Conservation (phyloP, 2,329 filamentous ascomycete species). For the Aspergillus sp. region DNA sequence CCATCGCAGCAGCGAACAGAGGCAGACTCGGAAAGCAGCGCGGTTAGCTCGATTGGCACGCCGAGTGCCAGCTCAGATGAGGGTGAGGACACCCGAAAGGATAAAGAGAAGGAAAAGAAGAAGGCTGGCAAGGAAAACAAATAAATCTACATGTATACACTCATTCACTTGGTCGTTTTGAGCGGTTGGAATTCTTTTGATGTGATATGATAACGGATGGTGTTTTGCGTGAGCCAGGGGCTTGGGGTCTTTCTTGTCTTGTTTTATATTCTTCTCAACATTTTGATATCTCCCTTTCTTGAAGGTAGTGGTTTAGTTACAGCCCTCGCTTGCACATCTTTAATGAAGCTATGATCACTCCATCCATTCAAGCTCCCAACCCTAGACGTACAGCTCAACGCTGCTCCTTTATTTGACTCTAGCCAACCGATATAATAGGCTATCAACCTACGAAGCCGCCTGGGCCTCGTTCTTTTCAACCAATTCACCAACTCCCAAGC, state of each 20-base stretch:
- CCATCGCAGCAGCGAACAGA: neutral
- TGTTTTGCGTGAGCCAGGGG: neutral
- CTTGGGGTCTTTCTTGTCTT: neutral
- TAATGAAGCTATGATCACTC: neutral
- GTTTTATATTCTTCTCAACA: neutral
- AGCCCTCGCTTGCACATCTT: neutral
- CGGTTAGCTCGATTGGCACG: constrained; percentile 21
- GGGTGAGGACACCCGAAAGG: constrained; percentile 2
- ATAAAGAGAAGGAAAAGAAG: neutral
- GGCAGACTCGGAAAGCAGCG: constrained; percentile 18
- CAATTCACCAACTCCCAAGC: constrained; percentile 69
- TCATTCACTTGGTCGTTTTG: neutral
- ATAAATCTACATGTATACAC: neutral
- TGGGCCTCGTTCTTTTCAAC: constrained; percentile 50
- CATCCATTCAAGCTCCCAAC: neutral
- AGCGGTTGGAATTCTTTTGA: neutral
- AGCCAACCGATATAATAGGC: neutral
- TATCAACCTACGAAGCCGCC: neutral
- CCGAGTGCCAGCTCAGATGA: constrained; percentile 19
- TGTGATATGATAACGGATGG: neutral
- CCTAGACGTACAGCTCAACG: neutral
- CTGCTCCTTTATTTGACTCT: neutral
- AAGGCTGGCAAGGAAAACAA: neutral
- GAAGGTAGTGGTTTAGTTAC: neutral
- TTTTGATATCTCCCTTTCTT: neutral